Conservation (phyloP, 306 rosid species). For the Castanea mollissima region DNA sequence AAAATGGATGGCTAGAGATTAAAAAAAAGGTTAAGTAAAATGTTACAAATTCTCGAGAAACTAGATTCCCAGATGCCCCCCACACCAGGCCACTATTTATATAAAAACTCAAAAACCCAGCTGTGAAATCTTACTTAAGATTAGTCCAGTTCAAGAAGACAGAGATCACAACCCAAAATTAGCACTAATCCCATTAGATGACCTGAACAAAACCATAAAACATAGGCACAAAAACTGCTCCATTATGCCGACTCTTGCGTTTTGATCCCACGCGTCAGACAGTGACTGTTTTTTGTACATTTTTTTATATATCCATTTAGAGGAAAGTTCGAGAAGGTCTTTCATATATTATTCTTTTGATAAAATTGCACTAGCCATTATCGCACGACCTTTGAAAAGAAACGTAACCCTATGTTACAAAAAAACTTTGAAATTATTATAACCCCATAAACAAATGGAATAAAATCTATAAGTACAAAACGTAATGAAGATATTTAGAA, state of each 20-base stretch:
- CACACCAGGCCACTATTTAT: slow-evolving; percentile 21
- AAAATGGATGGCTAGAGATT: too few relatives aligned
- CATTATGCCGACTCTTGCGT: slow-evolving; percentile 46
- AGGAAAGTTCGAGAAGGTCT: slow-evolving; percentile 40
- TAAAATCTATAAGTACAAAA: slow-evolving; percentile 41
- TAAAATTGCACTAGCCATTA: slow-evolving; percentile 49
- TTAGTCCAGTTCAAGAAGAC: slow-evolving; percentile 19
- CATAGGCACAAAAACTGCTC: slow-evolving; percentile 15
- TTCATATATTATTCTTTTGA: slow-evolving; percentile 28
- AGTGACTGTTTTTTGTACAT: not conserved
- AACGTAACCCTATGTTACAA: slow-evolving; percentile 29
- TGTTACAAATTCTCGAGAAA: not conserved
- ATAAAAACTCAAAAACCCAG: slow-evolving; percentile 28
- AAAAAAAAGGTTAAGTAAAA: not conserved
- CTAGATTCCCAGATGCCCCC: slow-evolving; percentile 5
- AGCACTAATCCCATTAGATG: slow-evolving; percentile 20
- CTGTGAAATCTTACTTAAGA: slow-evolving; percentile 40
- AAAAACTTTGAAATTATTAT: slow-evolving; percentile 1
- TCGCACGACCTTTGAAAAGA: slow-evolving; percentile 63
- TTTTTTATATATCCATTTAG: slow-evolving; percentile 7
- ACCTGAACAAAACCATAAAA: slow-evolving; percentile 28
- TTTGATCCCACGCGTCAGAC: slow-evolving; percentile 46
- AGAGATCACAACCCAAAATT: slow-evolving; percentile 1
- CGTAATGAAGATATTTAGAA: not conserved
- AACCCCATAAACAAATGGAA: slow-evolving; percentile 16